These are phyloP conservation scores for sorghum (Sorghum bicolor) DNA, from an alignment of 176 grass and related monocot genomes.

Conservation along the genomic window Sorghum_bicolor_NCBIv3 NC_012878.2:58315001-58315500, in stretches of 20 bases:
- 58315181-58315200: too few relatives aligned
- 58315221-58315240: slow-evolving; percentile 65
- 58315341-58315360: slow-evolving; percentile 53
- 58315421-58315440: slow-evolving; percentile 86
- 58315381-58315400: slow-evolving; percentile 73
- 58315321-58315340: slow-evolving; percentile 89
- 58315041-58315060: not conserved
- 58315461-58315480: slow-evolving; percentile 54
- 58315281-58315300: slow-evolving; percentile 65
- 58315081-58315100: not conserved
- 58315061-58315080: slow-evolving; percentile 8
- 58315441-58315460: slow-evolving; percentile 61
- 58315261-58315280: slow-evolving; percentile 79
- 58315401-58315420: slow-evolving; percentile 54
- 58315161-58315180: too few relatives aligned
- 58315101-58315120: not conserved
- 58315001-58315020: not conserved
- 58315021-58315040: not conserved
- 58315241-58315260: slow-evolving; percentile 80
- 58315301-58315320: slow-evolving; percentile 60
- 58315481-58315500: slow-evolving; percentile 67
- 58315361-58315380: slow-evolving; percentile 69
- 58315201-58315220: not conserved
- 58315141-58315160: not conserved
- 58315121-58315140: not conserved